Evolutionary conservation across 169 alveolate genomes (phyloP).

Genomic region (Babesia sp.): DNA sequence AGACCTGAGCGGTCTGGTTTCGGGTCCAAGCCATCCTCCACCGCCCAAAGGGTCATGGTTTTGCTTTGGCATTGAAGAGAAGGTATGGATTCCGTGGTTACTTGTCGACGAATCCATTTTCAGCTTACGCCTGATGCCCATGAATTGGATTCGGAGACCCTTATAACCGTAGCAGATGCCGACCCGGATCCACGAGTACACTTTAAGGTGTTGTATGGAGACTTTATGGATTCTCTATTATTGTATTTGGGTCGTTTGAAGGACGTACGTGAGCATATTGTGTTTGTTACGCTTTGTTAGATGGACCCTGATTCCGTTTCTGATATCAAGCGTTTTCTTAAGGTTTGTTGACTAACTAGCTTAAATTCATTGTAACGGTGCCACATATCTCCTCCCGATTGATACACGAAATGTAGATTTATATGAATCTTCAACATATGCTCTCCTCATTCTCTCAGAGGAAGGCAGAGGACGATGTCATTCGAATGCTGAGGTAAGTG

Average conservation of each 20-base stretch:
- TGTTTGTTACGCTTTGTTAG: slow-evolving; percentile 28
- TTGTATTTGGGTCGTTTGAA: slow-evolving; percentile 34
- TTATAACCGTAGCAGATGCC: slow-evolving; percentile 41
- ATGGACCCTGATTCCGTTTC: slow-evolving; percentile 53
- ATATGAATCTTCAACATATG: slow-evolving; percentile 72
- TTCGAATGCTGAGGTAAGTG: slow-evolving; percentile 3
- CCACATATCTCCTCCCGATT: neutral
- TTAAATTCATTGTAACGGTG: neutral
- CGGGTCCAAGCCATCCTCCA: slow-evolving; percentile 60
- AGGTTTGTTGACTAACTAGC: slow-evolving; percentile 36
- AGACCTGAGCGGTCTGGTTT: neutral
- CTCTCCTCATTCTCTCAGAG: slow-evolving; percentile 59
- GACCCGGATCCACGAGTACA: slow-evolving; percentile 57
- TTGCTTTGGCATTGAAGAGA: slow-evolving; percentile 65
- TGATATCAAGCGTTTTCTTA: slow-evolving; percentile 54
- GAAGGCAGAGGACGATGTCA: slow-evolving; percentile 66
- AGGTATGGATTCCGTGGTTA: neutral
- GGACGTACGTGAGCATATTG: slow-evolving; percentile 33
- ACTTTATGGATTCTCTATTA: slow-evolving; percentile 66
- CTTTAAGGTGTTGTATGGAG: slow-evolving; percentile 64
- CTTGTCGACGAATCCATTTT: neutral
- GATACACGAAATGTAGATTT: slow-evolving; percentile 33
- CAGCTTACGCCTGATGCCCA: slow-evolving; percentile 22
- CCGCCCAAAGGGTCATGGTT: slow-evolving; percentile 70
- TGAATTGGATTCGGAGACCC: slow-evolving; percentile 73